Evolutionary conservation across 768 basidiomycete species (phyloP).

Genomic region (Suillus placidus): DNA sequence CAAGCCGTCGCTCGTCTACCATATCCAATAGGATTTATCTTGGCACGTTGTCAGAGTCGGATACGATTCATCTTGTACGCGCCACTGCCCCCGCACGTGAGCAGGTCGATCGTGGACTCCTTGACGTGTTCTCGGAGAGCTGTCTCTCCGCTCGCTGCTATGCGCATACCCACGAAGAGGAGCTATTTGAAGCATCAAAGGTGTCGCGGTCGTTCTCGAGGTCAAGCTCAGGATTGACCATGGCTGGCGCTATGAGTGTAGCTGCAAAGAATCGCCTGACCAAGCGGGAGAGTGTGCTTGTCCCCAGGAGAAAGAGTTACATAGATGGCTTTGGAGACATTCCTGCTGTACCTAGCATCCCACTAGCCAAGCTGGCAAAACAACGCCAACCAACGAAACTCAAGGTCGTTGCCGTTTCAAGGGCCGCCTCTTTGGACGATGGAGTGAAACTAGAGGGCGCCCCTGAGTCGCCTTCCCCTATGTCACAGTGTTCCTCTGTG

Average conservation of each 20-base stretch:
- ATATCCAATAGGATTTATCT: conserved; percentile 65
- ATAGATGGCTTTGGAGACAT: conserved; percentile 25
- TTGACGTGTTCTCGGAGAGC: conserved; percentile 78
- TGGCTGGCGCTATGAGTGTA: conserved; percentile 55
- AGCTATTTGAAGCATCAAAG: conserved; percentile 59
- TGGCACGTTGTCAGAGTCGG: conserved; percentile 46
- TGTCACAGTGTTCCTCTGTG: conserved; percentile 42
- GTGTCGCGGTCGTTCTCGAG: conserved; percentile 49
- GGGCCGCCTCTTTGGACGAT: conserved; percentile 24
- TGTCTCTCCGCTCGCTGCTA: conserved; percentile 70
- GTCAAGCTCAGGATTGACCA: conserved; percentile 61
- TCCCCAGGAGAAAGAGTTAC: conserved; percentile 60
- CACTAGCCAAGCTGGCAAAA: conserved; percentile 18
- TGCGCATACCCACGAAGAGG: conserved; percentile 62
- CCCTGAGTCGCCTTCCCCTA: conserved; percentile 40
- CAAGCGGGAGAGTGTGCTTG: conserved; percentile 70
- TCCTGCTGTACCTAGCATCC: not conserved
- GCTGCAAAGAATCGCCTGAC: conserved; percentile 60
- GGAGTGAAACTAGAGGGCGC: conserved; percentile 25
- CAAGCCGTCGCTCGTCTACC: conserved; percentile 65
- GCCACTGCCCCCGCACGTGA: conserved; percentile 65
- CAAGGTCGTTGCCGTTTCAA: conserved; percentile 30
- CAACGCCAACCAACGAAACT: conserved; percentile 32
- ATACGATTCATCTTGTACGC: conserved; percentile 67
- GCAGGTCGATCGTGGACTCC: conserved; percentile 74